Base-by-base conservation (phyloP, 2,329 filamentous ascomycete genomes). In the Sphaceloma murrayae region DNA sequence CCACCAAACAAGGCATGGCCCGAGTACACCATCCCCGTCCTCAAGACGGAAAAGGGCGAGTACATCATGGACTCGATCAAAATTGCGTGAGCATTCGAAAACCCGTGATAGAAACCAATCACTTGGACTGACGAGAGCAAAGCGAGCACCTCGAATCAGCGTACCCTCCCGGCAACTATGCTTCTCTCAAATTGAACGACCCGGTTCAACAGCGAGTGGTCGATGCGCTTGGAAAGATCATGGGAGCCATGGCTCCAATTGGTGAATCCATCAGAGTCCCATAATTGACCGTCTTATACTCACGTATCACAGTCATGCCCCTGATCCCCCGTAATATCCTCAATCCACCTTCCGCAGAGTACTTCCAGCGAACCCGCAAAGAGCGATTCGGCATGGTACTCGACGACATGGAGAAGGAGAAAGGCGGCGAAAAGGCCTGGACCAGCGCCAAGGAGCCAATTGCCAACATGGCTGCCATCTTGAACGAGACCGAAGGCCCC, bases 31-130 rank as follows among this genome's bases (percentile, higher is more conserved):
- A 70, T 71, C 45, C 80, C 80, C 0, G 64, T 74, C 1, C 64
- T 80, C 50, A 64, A 60, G 11, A 66, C 78, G 34, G 66, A 71
- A 0, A 70, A 78, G 36, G 75, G 74, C 13, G 71, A 57, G 1
- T 78, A 74, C 53, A 52, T 80, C 6, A 82, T 78, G 73, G 79
- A 85, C 56, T 81, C 77, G 1, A 65, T 62, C 49, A 61, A 62
- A 32, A 85, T 86, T 50, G 77, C 73, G 10, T 51, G 62, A 10
- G 66, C 13, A 14, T 19, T 4, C 24, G 7, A 19, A 5, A 10
- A 3, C 4, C 24, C 24, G 11, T 29, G 5, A 1, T 1, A 11
- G 9, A 16, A 8, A 5, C 24, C 11, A 66, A 86, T 24, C 80
- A 85, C 54, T 62, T 68, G 43, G 61, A 63, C 0, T 66, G 82